phyloP scores from a whole-genome alignment of 139 green algal species.

The Chlorella sorokiniana region DNA sequence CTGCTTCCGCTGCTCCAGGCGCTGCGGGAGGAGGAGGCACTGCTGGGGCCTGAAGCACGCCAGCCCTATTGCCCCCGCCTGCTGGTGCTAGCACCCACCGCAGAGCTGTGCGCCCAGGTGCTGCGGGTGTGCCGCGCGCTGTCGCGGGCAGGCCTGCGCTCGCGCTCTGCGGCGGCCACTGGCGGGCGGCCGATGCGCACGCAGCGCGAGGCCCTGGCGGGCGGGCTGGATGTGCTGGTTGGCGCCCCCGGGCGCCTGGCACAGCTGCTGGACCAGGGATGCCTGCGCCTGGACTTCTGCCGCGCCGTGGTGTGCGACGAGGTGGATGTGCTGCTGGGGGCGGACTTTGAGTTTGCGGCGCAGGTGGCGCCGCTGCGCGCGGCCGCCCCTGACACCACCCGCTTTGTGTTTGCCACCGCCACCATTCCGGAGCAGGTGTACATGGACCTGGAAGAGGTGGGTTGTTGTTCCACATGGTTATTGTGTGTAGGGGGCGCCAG shows the following conservation, averaged over 20 bases:
- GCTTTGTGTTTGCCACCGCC: slow-evolving; percentile 81
- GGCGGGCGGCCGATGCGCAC: slow-evolving; percentile 67
- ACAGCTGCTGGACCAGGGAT: slow-evolving; percentile 56
- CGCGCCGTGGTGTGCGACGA: slow-evolving; percentile 83
- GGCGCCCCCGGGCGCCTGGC: slow-evolving; percentile 75
- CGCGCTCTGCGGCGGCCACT: slow-evolving; percentile 62
- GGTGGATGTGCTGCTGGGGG: slow-evolving; percentile 86
- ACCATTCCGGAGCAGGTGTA: slow-evolving; percentile 80
- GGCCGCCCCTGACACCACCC: slow-evolving; percentile 35
- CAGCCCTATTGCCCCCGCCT: slow-evolving; percentile 44
- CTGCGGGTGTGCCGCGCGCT: slow-evolving; percentile 48
- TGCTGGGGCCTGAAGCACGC: slow-evolving; percentile 32
- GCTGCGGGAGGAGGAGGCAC: slow-evolving; percentile 55
- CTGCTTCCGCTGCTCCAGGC: slow-evolving; percentile 80
- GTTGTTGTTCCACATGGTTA: neutral
- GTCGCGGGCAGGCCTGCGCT: slow-evolving; percentile 31
- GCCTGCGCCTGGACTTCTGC: slow-evolving; percentile 57
- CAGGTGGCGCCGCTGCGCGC: slow-evolving; percentile 67
- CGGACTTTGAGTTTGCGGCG: slow-evolving; percentile 59
- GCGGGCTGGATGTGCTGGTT: slow-evolving; percentile 83
- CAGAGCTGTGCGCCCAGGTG: slow-evolving; percentile 63
- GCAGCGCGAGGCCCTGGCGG: slow-evolving; percentile 64
- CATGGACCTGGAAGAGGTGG: slow-evolving; percentile 46
- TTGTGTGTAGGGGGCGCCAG: too few species aligned
- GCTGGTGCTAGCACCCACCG: slow-evolving; percentile 70